A percentile compares a stretch with the other conserved stretches of the same genome.
phyloP scores from a whole-genome alignment of 2,329 filamentous ascomycete genomes.

The Pseudogymnoascus sp. region DNA sequence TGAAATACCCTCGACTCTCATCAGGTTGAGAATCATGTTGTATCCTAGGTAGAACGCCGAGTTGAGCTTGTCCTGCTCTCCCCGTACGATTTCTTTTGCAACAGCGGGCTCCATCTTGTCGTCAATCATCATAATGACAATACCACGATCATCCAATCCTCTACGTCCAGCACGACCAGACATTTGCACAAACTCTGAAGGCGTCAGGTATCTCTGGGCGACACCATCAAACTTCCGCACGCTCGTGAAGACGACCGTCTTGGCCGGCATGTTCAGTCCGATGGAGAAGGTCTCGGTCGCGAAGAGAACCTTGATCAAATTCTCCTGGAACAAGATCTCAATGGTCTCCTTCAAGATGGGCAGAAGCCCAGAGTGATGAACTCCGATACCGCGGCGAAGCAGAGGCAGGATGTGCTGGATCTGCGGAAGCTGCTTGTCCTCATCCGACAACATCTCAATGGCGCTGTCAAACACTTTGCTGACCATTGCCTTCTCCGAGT shows the following conservation, averaged over 20 bases:
- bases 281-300: constrained; percentile 99
- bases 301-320: constrained; percentile 93
- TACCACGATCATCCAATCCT: constrained; percentile 94
- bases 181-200: constrained; percentile 98
- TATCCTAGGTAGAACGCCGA: constrained; percentile 97
- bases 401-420: constrained; percentile 86
- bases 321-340: constrained; percentile 97
- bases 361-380: constrained; percentile 91
- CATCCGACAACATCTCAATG: constrained; percentile 84
- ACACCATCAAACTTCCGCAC: constrained; percentile 92
- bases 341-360: constrained; percentile 98
- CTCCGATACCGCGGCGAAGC: constrained; percentile 83
- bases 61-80: constrained; percentile 93
- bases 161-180: constrained; percentile 92
- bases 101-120: constrained; percentile 90
- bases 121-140: constrained; percentile 99
- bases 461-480: constrained; percentile 89
- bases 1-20: constrained; percentile 97
- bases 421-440: constrained; percentile 81
- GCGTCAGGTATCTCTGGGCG: constrained; percentile 72
- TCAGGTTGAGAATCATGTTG: constrained; percentile 97
- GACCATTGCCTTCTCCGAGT: constrained; percentile 91
- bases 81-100: constrained; percentile 93
- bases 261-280: constrained; percentile 96
- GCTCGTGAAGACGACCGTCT: constrained; percentile 97